These are phyloP conservation scores for Rickenella mellea DNA, from an alignment of 768 basidiomycete genomes.

Conservation along the genomic window DNA sequence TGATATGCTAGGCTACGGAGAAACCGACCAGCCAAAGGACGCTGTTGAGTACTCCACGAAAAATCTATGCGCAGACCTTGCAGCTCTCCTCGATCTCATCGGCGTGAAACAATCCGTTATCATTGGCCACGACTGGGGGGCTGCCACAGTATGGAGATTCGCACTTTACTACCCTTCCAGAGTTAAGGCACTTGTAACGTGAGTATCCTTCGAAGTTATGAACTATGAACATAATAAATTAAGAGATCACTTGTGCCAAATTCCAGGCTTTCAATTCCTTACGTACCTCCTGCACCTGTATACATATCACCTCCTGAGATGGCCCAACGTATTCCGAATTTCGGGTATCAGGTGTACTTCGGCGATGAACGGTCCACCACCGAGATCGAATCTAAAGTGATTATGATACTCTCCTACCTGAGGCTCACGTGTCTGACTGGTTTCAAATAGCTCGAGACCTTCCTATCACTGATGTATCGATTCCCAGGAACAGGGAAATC, in stretches of 20 bases:
- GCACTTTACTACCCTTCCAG: conserved; percentile 66
- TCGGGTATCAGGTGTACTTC: conserved; percentile 65
- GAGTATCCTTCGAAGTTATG: conserved; percentile 15
- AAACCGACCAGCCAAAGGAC: conserved; percentile 50
- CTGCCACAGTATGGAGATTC: conserved; percentile 52
- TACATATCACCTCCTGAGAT: conserved; percentile 44
- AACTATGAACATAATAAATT: neutral
- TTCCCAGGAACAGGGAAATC: neutral
- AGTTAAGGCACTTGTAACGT: conserved; percentile 51
- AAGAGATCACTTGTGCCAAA: conserved; percentile 1
- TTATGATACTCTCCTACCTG: conserved; percentile 6
- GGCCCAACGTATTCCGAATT: conserved; percentile 41
- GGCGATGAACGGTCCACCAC: conserved; percentile 38
- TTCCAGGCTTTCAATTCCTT: conserved; percentile 57
- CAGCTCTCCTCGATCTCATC: conserved; percentile 52
- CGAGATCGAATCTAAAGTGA: conserved; percentile 50
- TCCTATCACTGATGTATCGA: conserved; percentile 10
- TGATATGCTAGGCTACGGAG: conserved; percentile 50
- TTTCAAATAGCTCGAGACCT: conserved; percentile 11
- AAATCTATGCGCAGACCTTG: conserved; percentile 50
- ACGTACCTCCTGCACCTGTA: conserved; percentile 42
- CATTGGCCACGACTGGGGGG: conserved; percentile 80
- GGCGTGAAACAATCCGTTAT: conserved; percentile 47
- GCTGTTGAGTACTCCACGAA: conserved; percentile 49
- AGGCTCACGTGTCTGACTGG: neutral